Evolutionary conservation across 345 rosid species (phyloP), one percentile per base, ranked within the genome.

Genomic region (Lagerstroemia speciosa): DNA sequence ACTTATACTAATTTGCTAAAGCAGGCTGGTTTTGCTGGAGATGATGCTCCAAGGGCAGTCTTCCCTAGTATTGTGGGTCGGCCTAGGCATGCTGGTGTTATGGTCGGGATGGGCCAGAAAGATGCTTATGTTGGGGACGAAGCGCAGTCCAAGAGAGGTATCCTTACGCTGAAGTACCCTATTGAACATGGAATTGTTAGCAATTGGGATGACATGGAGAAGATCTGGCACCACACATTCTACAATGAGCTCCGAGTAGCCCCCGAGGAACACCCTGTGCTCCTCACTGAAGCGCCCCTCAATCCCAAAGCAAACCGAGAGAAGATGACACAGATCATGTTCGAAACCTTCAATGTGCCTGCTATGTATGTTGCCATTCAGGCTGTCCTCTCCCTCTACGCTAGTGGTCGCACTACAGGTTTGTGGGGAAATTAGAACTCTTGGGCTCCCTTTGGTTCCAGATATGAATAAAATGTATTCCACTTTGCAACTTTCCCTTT

Each of bases 351-450:
- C 71, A 79, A 84, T 16, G 87, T 84, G 65, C 87, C 85, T 34
- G 87, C 87, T 34, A 79, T 82, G 85, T 84, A 84, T 65, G 87
- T 84, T 76, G 87, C 87, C 38, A 84, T 84, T 26, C 85, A 84
- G 71, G 85, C 87, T 0, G 87, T 84, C 38, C 85, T 85, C 36
- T 85, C 89, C 71, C 87, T 85, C 0, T 85, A 85, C 43, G 81
- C 89, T 66, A 85, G 89, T 79, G 89, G 89, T 29, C 87, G 89
- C 67, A 85, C 87, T 30, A 85, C 89, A n/a, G 89, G 89, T 83
- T 70, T 43, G 79, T 43, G 46, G 36, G 26, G 15, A 38, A 68
- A 15, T 27, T 58, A 30, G 34, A 37, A 14, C 11, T 68, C 19
- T 24, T 68, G 22, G 55, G 5, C 45, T 50, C 62, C 31, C 29